A percentile compares a stretch with the other conserved stretches of the same genome.
Evolutionary conservation across 257 asterid genomes (phyloP).

Genomic region (Sherardia arvensis): DNA sequence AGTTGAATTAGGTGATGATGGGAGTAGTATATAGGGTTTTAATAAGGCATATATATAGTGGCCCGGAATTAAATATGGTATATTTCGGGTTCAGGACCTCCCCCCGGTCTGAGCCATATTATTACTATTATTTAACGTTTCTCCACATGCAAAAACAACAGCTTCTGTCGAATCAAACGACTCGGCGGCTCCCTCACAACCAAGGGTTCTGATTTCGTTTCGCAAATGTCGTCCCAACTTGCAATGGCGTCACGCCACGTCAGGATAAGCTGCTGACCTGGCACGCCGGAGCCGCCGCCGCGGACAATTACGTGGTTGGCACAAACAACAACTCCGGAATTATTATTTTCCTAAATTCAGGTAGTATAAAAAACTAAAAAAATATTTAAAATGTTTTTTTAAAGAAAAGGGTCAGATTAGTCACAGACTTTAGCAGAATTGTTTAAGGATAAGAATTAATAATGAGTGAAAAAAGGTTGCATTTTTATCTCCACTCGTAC

Average conservation of each 20-base stretch:
- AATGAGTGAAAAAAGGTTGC: background rate
- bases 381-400: no score
- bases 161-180: background rate
- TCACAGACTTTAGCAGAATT: background rate
- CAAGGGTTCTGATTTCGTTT: background rate
- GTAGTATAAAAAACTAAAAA: no score
- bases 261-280: background rate
- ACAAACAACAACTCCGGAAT: background rate
- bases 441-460: background rate
- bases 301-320: background rate
- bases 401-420: background rate
- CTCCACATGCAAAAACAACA: background rate
- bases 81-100: background rate
- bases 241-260: conserved; percentile 7
- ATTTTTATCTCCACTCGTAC: conserved; percentile 4
- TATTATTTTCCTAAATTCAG: no score
- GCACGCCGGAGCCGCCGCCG: background rate
- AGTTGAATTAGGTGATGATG: background rate
- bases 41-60: background rate
- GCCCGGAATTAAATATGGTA: background rate
- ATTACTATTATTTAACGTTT: no score
- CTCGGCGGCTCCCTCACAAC: background rate
- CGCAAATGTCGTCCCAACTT: background rate
- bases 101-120: background rate
- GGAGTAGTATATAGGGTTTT: conserved; percentile 4